Evolutionary conservation across 352 stramenopile genomes (phyloP), one percentile per base, ranked within the genome.

Genomic region (Chrysophaeum taylorii): DNA sequence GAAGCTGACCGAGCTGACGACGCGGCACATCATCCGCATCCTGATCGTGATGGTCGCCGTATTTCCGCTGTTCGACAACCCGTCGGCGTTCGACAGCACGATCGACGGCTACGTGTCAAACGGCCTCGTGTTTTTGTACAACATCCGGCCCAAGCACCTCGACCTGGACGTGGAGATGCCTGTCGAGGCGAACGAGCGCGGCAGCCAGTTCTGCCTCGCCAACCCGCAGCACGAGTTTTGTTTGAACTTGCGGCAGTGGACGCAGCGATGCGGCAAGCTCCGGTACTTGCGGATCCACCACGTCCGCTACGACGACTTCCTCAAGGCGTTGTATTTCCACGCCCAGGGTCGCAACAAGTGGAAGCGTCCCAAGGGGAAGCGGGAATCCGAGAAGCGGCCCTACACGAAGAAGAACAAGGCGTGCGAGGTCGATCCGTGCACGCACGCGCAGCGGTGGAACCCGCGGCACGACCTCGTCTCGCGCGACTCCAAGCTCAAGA

Each of bases 1-100:
- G 69, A 89, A 95, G 70, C 73, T 97, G 48, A 95, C 90, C 7
- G 91, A 97, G 68, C 93, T 94, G 62, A 97, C 92, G 12, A 96
- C 91, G 27, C 81, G 89, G 12, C 80, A 86, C 39, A 74, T 97
- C 31, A 96, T 97, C 64, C 79, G 96, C 33, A 81, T 94, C n/a
- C 80, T 90, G 14, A 70, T 90, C 21, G 38, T 83, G 41, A 85
- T 90, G 79, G 70, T 90, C 68, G 77, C 84, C 39, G 57, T 88
- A 14, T 75, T 90, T 31, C 83, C 83, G n/a, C 73, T 87, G 39
- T 73, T 89, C 36, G 73, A 79, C 60, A 64, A 41, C 23, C 16
- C 45, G 7, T 39, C 5, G 7, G 25, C 27, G 33, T 15, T n/a
- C n/a, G n/a, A n/a, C n/a, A n/a, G n/a, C n/a, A n/a, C n/a, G n/a